These are phyloP conservation scores for Cladophialophora carrionii DNA, from an alignment of 2,329 filamentous ascomycete species.

Conservation along the genomic window DNA sequence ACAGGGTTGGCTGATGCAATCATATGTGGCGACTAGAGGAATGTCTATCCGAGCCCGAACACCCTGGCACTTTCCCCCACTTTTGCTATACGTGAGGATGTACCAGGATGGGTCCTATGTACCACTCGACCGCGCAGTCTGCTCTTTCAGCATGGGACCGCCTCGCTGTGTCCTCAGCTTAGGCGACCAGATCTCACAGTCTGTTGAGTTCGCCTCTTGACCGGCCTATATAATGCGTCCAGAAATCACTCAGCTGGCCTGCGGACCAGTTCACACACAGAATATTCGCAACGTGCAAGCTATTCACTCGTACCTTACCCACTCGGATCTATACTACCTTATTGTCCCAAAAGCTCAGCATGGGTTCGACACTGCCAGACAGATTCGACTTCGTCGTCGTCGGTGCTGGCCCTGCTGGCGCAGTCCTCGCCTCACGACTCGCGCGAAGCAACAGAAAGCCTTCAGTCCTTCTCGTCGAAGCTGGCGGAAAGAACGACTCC, in stretches of 20 bases:
- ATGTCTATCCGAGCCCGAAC: background rate
- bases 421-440: slow-evolving; percentile 58
- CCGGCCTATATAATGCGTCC: background rate
- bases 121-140: background rate
- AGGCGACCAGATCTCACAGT: background rate
- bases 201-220: background rate
- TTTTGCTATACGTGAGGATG: background rate
- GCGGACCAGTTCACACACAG: background rate
- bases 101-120: background rate
- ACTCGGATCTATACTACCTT: background rate
- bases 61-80: background rate
- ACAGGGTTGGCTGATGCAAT: background rate
- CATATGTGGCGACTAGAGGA: background rate
- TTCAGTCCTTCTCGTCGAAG: slow-evolving; percentile 63
- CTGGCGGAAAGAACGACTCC: slow-evolving; percentile 58
- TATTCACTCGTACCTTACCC: background rate
- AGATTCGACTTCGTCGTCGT: slow-evolving; percentile 32
- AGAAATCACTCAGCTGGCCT: background rate
- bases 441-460: slow-evolving; percentile 54
- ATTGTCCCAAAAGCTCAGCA: background rate
- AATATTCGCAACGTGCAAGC: background rate
- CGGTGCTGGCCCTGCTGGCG: slow-evolving; percentile 64
- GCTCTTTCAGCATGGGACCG: background rate
- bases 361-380: slow-evolving; percentile 16
- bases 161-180: background rate